Percentiles rank a stretch among this genome's conserved stretches.
phyloP scores from a whole-genome alignment of 768 basidiomycete genomes.

The Chalciporus sphaerocephalus region DNA sequence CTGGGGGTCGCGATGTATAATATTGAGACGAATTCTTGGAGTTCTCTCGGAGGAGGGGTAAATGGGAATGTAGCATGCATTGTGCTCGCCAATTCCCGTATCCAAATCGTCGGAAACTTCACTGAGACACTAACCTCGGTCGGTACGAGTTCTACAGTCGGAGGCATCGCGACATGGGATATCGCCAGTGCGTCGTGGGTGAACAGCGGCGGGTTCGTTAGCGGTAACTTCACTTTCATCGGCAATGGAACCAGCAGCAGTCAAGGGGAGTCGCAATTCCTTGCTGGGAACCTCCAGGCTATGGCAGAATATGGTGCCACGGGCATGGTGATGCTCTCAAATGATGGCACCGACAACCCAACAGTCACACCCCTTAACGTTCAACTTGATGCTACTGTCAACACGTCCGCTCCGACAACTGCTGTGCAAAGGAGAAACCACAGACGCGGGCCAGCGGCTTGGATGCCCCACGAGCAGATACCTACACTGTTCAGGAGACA shows the following conservation, averaged over 20 bases:
- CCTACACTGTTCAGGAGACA: constrained; percentile 48
- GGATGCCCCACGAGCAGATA: constrained; percentile 48
- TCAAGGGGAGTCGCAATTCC: constrained; percentile 45
- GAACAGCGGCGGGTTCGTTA: constrained; percentile 68
- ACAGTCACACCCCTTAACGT: constrained; percentile 57
- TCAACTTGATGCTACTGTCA: constrained; percentile 43
- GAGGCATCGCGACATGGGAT: constrained; percentile 79
- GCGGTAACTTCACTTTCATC: constrained; percentile 66
- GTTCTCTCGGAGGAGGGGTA: constrained; percentile 64
- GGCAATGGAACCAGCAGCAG: constrained; percentile 53
- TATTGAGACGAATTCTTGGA: constrained; percentile 61
- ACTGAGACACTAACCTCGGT: constrained; percentile 40
- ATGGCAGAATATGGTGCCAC: constrained; percentile 65
- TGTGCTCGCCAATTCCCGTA: constrained; percentile 40
- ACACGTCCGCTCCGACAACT: constrained; percentile 30
- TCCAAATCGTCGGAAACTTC: constrained; percentile 78
- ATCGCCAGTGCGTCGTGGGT: constrained; percentile 58
- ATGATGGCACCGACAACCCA: constrained; percentile 54
- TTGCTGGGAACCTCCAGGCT: constrained; percentile 63
- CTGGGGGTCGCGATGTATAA: constrained; percentile 69
- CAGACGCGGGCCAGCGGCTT: constrained; percentile 36
- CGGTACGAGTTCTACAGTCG: constrained; percentile 35
- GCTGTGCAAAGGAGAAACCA: constrained; percentile 37
- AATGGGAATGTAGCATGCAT: constrained; percentile 72
- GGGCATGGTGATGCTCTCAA: constrained; percentile 76